Evolutionary conservation across 768 basidiomycete genomes (phyloP), one percentile per base, ranked within the genome.

Genomic region (Daedaleopsis nitida): DNA sequence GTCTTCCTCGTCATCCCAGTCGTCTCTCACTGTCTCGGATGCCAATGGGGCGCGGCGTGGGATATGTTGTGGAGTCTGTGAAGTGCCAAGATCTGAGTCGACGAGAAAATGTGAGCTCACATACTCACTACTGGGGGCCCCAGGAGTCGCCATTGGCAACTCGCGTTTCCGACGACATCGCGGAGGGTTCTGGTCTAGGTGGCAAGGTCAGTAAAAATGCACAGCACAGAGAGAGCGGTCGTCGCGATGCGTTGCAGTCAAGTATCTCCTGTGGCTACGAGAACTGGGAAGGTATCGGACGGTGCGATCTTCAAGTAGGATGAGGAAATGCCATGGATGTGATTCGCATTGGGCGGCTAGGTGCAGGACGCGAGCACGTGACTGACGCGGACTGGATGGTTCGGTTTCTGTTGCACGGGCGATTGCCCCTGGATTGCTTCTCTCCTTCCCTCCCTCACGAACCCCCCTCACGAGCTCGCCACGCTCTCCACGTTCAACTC

Each of bases 1-100:
- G 0, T 82, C 81, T 2, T 82, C 79, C 0, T 81, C 84, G 0
- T 82, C 79, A 8, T 88, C 87, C 87, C 87, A 88, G 66, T 85
- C 83, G 62, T 86, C 84, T 16, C 72, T 73, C 21, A 80, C 74
- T 7, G 58, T 43, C 16, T 21, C 27, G 4, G 35, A 16, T 2
- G 34, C 11, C 10, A 17, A 17, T 37, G 7, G 49, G 11, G 39
- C 8, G 10, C 17, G 21, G 9, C 48, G 27, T 43, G 14, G 10
- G 7, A 1, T 24, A 6, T 13, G 39, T 2, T 11, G 24, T 14
- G 34, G 62, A 12, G 47, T 24, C 62, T 64, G 51, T 14, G 13
- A 11, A 1, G n/a, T 19, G 23, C 11, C 42, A 51, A 17, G 34
- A 19, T 35, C 50, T 19, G 48, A 37, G 32, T n/a, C 34, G 55